Base-by-base conservation (phyloP, 805 yeast genomes). In the Tetrapisispora phaffii region DNA sequence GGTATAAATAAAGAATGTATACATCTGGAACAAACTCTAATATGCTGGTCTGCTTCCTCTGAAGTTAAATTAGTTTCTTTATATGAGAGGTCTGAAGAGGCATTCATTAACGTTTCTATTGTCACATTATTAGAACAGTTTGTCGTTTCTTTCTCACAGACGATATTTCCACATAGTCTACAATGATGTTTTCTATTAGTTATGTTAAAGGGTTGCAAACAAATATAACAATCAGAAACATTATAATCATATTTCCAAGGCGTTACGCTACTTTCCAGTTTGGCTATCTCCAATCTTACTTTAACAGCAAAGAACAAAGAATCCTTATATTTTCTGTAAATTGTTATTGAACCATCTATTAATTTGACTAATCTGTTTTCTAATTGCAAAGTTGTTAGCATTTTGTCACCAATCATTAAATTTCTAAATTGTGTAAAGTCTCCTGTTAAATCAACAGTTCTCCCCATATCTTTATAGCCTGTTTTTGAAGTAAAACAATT, bases 111-210 rank as follows among this genome's bases (percentile, higher is more conserved):
- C 8, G 47, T 47, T 19, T 41, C 59, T 1, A 81, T 53, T 0
- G 85, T 85, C 0, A 86, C 80, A 45, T 78, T 77, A 58, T 79
- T 76, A 0, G 96, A 87, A 60, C 98, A 90, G 13, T 68, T 80
- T 8, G 69, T 73, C 41, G 48, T 65, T 42, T 61, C 53, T 51
- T 80, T 81, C 22, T 82, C 94, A 65, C 97, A 90, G 0, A 87
- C 85, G 1, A 84, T 76, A 23, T 63, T 57, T 0, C 97, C 97
- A 67, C 98, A 90, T 22, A 88, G 62, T 32, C 97, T 68, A 62
- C 98, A 93, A 60, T 90, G 98, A 59, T 93, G 97, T 51, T 82
- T 85, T 42, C 97, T 67, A 21, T 75, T 53, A 0, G 77, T 58
- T 37, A 83, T 64, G 10, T 73, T 69, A 60, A 87, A 93, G 26